These are phyloP conservation scores for Selaginella moellendorffii DNA, from an alignment of 75 land plant species.

Conservation along the genomic window DNA sequence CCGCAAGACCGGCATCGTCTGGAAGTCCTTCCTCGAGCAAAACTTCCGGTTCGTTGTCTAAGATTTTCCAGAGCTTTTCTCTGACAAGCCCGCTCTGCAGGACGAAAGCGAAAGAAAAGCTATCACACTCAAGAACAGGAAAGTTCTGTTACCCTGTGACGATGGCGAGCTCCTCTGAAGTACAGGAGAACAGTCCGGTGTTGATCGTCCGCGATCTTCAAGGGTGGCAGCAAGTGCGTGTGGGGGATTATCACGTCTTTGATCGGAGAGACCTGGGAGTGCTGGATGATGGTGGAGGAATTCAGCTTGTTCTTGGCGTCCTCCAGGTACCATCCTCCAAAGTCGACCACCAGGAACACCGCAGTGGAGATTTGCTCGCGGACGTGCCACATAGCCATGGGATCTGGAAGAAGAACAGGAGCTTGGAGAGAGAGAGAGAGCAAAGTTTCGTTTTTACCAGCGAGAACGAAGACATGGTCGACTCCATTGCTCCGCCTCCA, in stretches of 20 bases:
- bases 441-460: too few relatives aligned
- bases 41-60: neutral
- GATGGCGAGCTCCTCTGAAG: neutral
- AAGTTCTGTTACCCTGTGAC: neutral
- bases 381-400: neutral
- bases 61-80: neutral
- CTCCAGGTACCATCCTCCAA: neutral
- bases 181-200: neutral
- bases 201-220: neutral
- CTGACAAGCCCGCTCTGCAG: neutral
- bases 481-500: neutral
- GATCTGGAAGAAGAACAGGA: neutral
- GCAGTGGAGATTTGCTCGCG: neutral
- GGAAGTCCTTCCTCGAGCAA: neutral
- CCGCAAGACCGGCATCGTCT: neutral
- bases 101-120: too few relatives aligned
- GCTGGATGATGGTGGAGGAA: neutral
- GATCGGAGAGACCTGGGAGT: neutral
- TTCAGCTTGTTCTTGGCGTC: neutral
- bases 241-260: neutral
- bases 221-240: neutral
- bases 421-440: too few relatives aligned
- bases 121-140: neutral
- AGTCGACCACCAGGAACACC: neutral
- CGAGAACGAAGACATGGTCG: neutral